Conservation (phyloP, 2,329 filamentous ascomycete genomes). For the Lasiodiplodia sp. region DNA sequence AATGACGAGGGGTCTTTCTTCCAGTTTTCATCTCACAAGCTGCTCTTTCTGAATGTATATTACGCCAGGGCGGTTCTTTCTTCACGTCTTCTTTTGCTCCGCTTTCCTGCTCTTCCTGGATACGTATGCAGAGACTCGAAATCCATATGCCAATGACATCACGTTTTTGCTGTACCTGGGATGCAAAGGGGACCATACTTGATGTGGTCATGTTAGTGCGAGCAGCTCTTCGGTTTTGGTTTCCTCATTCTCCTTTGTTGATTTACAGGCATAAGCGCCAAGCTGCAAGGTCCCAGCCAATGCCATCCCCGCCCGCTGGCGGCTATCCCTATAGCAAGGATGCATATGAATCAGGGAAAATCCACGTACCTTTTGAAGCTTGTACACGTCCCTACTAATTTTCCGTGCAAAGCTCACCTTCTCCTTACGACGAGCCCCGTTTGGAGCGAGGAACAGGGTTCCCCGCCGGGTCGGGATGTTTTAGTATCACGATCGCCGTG, state of each 20-base stretch:
- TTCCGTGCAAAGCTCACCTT: constrained; percentile 1
- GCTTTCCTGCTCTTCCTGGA: constrained; percentile 11
- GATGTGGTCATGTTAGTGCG: constrained; percentile 8
- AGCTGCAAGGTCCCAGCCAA: constrained; percentile 8
- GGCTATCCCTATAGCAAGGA: neutral
- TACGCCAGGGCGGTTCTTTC: constrained; percentile 16
- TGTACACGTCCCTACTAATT: neutral
- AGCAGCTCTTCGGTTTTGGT: neutral
- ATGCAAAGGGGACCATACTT: neutral
- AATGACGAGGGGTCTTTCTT: neutral
- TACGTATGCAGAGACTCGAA: constrained; percentile 16
- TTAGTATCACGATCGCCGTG: constrained; percentile 19
- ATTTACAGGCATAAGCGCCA: neutral
- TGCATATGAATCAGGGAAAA: neutral
- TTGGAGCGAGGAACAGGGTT: neutral
- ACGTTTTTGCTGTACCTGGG: neutral
- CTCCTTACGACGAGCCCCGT: neutral
- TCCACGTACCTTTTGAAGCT: neutral
- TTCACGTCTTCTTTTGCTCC: neutral
- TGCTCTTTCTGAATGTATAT: constrained; percentile 18
- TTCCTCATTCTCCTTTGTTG: neutral
- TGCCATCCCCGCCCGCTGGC: neutral
- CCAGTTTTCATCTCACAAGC: neutral
- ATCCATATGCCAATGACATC: constrained; percentile 16
- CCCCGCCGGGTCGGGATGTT: constrained; percentile 15